Evolutionary conservation across 768 basidiomycete genomes (phyloP).

Genomic region (Russula sp.): DNA sequence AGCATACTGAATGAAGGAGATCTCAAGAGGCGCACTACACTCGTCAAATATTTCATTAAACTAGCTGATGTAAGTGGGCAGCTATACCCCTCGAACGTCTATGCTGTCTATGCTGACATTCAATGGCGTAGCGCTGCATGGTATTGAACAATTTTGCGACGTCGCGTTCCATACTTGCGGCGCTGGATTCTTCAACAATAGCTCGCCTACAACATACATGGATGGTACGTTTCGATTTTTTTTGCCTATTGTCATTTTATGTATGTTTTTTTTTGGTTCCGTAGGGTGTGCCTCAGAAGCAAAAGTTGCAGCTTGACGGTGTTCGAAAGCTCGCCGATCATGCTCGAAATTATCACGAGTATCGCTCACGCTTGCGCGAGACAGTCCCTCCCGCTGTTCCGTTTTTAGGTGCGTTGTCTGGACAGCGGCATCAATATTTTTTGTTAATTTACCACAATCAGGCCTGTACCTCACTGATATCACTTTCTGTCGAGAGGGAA

Average conservation of each 20-base stretch:
- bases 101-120: slow-evolving; percentile 16
- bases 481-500: slow-evolving; percentile 95
- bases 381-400: slow-evolving; percentile 92
- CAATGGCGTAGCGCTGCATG: slow-evolving; percentile 69
- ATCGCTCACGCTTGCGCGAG: slow-evolving; percentile 81
- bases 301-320: slow-evolving; percentile 70
- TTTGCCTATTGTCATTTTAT: not conserved
- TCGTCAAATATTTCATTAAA: slow-evolving; percentile 94
- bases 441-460: slow-evolving; percentile 35
- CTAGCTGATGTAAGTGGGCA: slow-evolving; percentile 71
- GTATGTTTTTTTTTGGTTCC: slow-evolving; percentile 5
- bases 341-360: slow-evolving; percentile 85
- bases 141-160: slow-evolving; percentile 87
- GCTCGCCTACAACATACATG: slow-evolving; percentile 90
- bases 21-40: slow-evolving; percentile 69
- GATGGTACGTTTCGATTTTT: slow-evolving; percentile 57
- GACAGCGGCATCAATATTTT: slow-evolving; percentile 4
- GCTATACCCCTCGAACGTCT: slow-evolving; percentile 1
- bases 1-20: slow-evolving; percentile 89
- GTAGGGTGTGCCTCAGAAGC: slow-evolving; percentile 83
- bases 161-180: slow-evolving; percentile 87
- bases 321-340: slow-evolving; percentile 89
- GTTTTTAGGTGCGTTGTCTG: slow-evolving; percentile 68
- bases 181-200: slow-evolving; percentile 94
- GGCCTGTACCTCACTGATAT: slow-evolving; percentile 88